phyloP scores from a whole-genome alignment of 805 yeast genomes.

The Candida endomychidarum region DNA sequence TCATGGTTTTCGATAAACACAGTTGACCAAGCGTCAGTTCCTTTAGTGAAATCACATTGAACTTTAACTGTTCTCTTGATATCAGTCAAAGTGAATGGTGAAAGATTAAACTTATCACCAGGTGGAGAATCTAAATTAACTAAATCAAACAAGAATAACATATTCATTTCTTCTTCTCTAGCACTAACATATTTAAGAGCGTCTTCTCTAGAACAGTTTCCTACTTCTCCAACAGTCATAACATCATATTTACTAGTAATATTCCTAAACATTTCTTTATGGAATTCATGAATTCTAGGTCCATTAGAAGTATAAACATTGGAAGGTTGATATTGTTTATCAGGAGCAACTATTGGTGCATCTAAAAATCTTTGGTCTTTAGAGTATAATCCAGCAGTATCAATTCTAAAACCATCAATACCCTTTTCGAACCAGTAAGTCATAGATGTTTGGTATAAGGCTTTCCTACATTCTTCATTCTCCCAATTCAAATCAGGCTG shows the following conservation, averaged over 20 bases:
- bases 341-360: constrained; percentile 48
- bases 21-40: constrained; percentile 60
- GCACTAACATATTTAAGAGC: constrained; percentile 45
- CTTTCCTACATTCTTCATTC: constrained; percentile 36
- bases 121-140: constrained; percentile 38
- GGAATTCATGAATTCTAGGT: constrained; percentile 59
- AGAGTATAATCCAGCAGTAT: constrained; percentile 53
- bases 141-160: constrained; percentile 38
- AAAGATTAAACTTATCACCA: constrained; percentile 35
- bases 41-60: constrained; percentile 41
- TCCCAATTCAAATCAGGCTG: constrained; percentile 70
- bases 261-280: constrained; percentile 48
- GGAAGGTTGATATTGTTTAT: constrained; percentile 41
- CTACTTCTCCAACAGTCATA: constrained; percentile 61
- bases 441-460: constrained; percentile 48
- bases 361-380: constrained; percentile 47
- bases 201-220: constrained; percentile 41
- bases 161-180: constrained; percentile 34
- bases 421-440: constrained; percentile 57
- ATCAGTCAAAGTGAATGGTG: constrained; percentile 35
- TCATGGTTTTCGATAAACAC: constrained; percentile 59
- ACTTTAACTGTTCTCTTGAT: constrained; percentile 40
- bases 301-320: constrained; percentile 40
- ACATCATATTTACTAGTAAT: constrained; percentile 47
- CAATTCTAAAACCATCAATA: constrained; percentile 60